Base-by-base conservation (phyloP, 169 alveolate genomes). In the Plasmodium falciparum region DNA sequence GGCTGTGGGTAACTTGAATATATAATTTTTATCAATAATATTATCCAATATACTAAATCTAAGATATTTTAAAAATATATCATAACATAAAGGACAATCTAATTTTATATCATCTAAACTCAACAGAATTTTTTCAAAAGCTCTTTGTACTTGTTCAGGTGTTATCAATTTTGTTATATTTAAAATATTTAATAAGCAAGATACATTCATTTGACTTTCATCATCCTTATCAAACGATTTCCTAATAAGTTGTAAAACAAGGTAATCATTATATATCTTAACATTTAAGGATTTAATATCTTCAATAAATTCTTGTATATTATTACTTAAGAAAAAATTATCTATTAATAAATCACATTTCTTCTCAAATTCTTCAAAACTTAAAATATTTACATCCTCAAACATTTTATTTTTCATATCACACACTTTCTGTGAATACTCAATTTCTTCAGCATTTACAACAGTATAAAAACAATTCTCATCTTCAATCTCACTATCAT, bases 401-500 rank as follows among this genome's bases (percentile, higher is more conserved):
- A 69, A 83, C 91, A 83, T 83, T 70, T 69, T 83, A 49, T 33
- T 83, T 69, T 83, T 83, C 91, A 83, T 67, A 12, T 83, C 73
- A 13, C 65, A 69, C 15, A 83, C 66, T 62, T 83, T 83, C 26
- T 83, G 91, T 2, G 91, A 83, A 47, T 69, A 83, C 69, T 83
- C 91, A 20, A 83, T 83, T 69, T 83, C 91, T 33, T 83, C 91
- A 24, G 74, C 67, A 62, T 83, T 83, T 45, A 83, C 33, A 3
- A 83, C 85, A n/a, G 85, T 83, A 63, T 69, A 83, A 63, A 83
- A 83, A 61, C 91, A 83, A 58, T 83, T 83, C 15, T 83, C 91
- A 29, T 83, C 91, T 83, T 83, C 91, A 22, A 83, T 29, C 67
- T 83, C 91, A 50, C 91, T 83, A 33, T 83, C 91, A 73, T 83